Conservation (phyloP, 2,329 filamentous ascomycete genomes). For the Ploettnerulaceae sp. region DNA sequence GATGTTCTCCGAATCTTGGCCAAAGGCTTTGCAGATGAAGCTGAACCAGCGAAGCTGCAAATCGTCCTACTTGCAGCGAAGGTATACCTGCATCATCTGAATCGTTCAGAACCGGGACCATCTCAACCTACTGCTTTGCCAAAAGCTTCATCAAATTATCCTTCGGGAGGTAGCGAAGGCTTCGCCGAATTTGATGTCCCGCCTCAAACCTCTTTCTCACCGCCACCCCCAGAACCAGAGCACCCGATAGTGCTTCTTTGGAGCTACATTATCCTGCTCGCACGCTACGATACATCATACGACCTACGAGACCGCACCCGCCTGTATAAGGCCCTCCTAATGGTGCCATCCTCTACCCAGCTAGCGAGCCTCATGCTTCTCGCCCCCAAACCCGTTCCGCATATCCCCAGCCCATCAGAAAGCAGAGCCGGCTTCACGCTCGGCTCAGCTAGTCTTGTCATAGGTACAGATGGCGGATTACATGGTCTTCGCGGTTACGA, state of each 20-base stretch:
- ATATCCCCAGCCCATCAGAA: slow-evolving; percentile 85
- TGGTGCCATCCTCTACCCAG: slow-evolving; percentile 68
- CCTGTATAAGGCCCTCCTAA: slow-evolving; percentile 79
- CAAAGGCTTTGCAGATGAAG: slow-evolving; percentile 79
- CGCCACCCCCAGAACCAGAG: slow-evolving; percentile 33
- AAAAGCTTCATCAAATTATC: slow-evolving; percentile 26
- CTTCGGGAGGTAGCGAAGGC: slow-evolving; percentile 24
- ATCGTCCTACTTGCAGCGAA: slow-evolving; percentile 93
- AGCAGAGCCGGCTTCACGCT: slow-evolving; percentile 71
- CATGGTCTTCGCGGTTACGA: slow-evolving; percentile 77
- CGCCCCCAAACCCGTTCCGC: slow-evolving; percentile 89
- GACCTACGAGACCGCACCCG: slow-evolving; percentile 88
- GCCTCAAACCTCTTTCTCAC: slow-evolving; percentile 17
- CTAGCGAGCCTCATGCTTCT: slow-evolving; percentile 86
- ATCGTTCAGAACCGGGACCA: slow-evolving; percentile 48
- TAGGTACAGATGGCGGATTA: slow-evolving; percentile 69
- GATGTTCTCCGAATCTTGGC: slow-evolving; percentile 86
- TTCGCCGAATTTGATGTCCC: slow-evolving; percentile 24
- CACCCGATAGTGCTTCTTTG: slow-evolving; percentile 76
- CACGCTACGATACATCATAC: slow-evolving; percentile 90
- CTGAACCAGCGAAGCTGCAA: slow-evolving; percentile 81
- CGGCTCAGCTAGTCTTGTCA: slow-evolving; percentile 79
- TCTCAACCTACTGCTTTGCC: slow-evolving; percentile 27
- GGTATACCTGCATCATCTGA: slow-evolving; percentile 86
- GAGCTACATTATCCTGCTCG: slow-evolving; percentile 78